Percentiles rank a stretch among this genome's conserved stretches.
phyloP scores from a whole-genome alignment of 305 asterid species.

The Fraxinus dipetala region DNA sequence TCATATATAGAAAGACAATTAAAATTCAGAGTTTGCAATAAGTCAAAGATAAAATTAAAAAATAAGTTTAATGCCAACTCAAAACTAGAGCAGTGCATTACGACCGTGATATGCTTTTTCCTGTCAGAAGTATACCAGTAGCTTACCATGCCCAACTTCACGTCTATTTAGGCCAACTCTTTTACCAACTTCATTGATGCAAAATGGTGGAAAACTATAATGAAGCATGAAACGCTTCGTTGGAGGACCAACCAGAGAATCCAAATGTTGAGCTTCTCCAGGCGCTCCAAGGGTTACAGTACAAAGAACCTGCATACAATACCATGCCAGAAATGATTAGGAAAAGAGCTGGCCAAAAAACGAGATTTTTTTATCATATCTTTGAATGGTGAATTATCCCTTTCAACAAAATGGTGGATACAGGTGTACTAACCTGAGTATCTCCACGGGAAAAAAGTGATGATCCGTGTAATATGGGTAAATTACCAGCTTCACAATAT shows the following conservation, averaged over 20 bases:
- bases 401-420: slow-evolving; percentile 6
- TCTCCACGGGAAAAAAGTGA: slow-evolving; percentile 89
- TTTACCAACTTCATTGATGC: slow-evolving; percentile 94
- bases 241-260: slow-evolving; percentile 89
- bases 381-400: slow-evolving; percentile 4
- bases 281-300: slow-evolving; percentile 99
- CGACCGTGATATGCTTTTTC: not conserved
- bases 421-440: slow-evolving; percentile 65
- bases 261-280: slow-evolving; percentile 85
- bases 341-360: slow-evolving; percentile 16
- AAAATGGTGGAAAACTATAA: slow-evolving; percentile 91
- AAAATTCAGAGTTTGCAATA: not conserved
- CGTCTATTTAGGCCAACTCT: slow-evolving; percentile 83
- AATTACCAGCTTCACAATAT: slow-evolving; percentile 83
- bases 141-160: slow-evolving; percentile 98
- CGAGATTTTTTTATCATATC: slow-evolving; percentile 2
- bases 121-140: slow-evolving; percentile 2
- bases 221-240: slow-evolving; percentile 96
- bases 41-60: not conserved
- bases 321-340: not conserved
- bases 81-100: slow-evolving; percentile 4
- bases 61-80: not conserved
- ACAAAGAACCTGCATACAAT: slow-evolving; percentile 67
- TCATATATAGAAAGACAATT: not conserved
- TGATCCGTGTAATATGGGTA: slow-evolving; percentile 84